Evolutionary conservation across 257 asterid species (phyloP), one percentile per base, ranked within the genome.

Genomic region (Oldenlandia corymbosa): DNA sequence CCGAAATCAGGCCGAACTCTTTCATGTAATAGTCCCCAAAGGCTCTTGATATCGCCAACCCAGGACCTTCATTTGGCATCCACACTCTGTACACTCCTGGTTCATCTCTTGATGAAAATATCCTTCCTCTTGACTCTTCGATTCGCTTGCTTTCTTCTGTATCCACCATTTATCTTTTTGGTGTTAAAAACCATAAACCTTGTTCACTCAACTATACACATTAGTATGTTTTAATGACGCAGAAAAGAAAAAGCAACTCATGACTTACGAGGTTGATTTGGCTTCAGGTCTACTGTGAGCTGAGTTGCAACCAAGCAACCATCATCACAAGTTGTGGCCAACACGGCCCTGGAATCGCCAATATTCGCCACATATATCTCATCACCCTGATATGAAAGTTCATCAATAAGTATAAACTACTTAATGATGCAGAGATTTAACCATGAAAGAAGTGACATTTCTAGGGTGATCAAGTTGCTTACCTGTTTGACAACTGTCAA

Each of bases 41-140:
- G 37, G 93, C 95, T 62, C 96, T 77, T 36, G 96, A 89, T 30
- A 86, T 49, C 45, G 96, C 93, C 58, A 89, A 68, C 47, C 96
- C 96, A 1, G 96, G 96, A 43, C 96, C 95, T 53, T 69, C 78
- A 16, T 69, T 71, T n/a, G 96, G 88, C 85, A 78, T 76, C 95
- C 96, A 86, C 6, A 89, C 72, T 71, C 95, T 78, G 49, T 85
- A 83, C 30, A 85, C 84, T 43, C 82, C 88, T 43, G 88, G 93
- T 60, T 89, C 96, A 34, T 89, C 93, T 0, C 77, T 77, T 57
- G 82, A 81, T 0, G 86, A 79, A 60, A 64, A 64, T 52, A 83
- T 57, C 69, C 73, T 75, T 52, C 93, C 93, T 51, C 79, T 65
- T 7, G 86, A 84, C 63, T 87, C 73, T 43, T 52, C 81, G 78